phyloP scores from a whole-genome alignment of 1,284 basidiomycete genomes.

The Fomes fomentarius region DNA sequence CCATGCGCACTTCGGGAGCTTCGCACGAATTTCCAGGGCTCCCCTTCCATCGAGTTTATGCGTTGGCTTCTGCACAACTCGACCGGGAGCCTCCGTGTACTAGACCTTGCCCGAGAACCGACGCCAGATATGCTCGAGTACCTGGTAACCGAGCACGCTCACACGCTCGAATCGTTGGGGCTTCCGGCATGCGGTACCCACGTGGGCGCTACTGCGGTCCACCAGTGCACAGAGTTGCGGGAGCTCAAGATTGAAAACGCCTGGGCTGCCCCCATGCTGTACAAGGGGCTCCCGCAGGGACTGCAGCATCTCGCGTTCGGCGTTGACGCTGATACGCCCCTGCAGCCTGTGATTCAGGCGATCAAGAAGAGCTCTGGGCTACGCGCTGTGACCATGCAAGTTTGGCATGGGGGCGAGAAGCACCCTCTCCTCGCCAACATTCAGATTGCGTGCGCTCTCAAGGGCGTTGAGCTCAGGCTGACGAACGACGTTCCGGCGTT shows the following conservation, averaged over 20 bases:
- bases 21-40: constrained; percentile 61
- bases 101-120: constrained; percentile 64
- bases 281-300: constrained; percentile 49
- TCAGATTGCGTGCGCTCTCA: constrained; percentile 32
- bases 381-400: constrained; percentile 29
- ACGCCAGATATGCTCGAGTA: constrained; percentile 53
- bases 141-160: constrained; percentile 50
- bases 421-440: constrained; percentile 29
- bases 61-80: constrained; percentile 70
- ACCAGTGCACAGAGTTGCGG: constrained; percentile 50
- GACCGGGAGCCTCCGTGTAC: constrained; percentile 45
- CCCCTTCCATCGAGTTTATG: constrained; percentile 61
- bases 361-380: constrained; percentile 30
- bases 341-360: constrained; percentile 49
- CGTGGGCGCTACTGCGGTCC: constrained; percentile 49
- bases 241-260: constrained; percentile 57
- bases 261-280: constrained; percentile 45
- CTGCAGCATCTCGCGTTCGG: constrained; percentile 62
- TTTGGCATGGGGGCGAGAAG: constrained; percentile 31
- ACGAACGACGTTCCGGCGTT: constrained; percentile 30
- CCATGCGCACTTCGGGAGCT: constrained; percentile 51
- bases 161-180: constrained; percentile 53
- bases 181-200: constrained; percentile 55
- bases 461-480: constrained; percentile 30
- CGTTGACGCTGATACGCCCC: constrained; percentile 53